Base-by-base conservation (phyloP, 225 moss, liverwort and hornwort species). In the Marchantia polymorpha region DNA sequence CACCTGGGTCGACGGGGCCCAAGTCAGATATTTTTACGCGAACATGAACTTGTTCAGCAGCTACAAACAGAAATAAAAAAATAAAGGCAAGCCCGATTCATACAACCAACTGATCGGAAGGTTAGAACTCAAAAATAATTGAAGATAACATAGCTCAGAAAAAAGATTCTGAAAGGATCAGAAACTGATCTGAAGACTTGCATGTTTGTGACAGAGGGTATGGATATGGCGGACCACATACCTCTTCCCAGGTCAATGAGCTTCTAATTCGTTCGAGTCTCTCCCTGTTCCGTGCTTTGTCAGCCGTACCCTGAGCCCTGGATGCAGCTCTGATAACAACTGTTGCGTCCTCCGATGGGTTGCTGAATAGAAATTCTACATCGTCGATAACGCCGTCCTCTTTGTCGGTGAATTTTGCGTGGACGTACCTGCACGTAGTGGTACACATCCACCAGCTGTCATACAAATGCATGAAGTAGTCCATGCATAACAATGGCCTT, bases 331-430 rank as follows among this genome's bases (percentile, higher is more conserved):
- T 88, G 60, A 96, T 72, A 78, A 89, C 90, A 50, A 96, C 93
- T 66, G 91, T 92, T 48, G 89, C 87, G 89, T 96, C 96, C 26
- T 83, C 77, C 26, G 77, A 75, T 51, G 96, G 96, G 52, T 88
- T 87, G 79, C 96, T 94, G 78, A 96, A 96, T 15, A 96, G 85
- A 76, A 94, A 96, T 75, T 95, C 95, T 13, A 95, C 95, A 81
- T 95, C 93, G 71, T 96, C 96, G 73, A 86, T 68, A 61, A 89
- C 85, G 10, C 96, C 92, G 72, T 94, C 90, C 69, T 89, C 88
- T 64, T 89, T 89, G 26, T 92, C 89, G 15, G 81, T 89, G 73
- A 94, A 96, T 79, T 89, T 83, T 64, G 92, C 94, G 80, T 94
- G 90, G 20, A 92, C 81, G 77, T 96, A 96, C 72, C 95, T 96